Evolutionary conservation across 2,329 filamentous ascomycete species (phyloP).

Genomic region (Aspergillus sp.): DNA sequence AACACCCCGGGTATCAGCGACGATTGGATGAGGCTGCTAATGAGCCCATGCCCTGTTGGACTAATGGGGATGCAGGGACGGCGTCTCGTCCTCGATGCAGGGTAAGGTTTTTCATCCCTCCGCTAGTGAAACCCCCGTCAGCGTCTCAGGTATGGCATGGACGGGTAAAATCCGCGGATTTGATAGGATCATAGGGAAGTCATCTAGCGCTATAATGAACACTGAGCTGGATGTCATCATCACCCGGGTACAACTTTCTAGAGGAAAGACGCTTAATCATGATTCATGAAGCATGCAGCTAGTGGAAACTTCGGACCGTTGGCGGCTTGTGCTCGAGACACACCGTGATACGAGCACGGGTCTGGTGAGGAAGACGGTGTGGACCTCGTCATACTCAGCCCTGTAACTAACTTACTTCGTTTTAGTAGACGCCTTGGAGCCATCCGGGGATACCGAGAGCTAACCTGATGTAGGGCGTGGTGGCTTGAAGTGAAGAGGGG

Average conservation of each 20-base stretch:
- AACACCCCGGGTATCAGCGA: background rate
- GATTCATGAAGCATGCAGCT: background rate
- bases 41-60: slow-evolving; percentile 3
- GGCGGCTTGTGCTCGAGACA: background rate
- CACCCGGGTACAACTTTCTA: background rate
- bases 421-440: background rate
- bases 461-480: background rate
- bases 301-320: background rate
- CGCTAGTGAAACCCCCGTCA: background rate
- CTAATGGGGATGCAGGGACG: slow-evolving; percentile 2
- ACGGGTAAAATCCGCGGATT: background rate
- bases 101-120: slow-evolving; percentile 1
- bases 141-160: background rate
- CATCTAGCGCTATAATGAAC: background rate
- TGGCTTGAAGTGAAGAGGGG: background rate
- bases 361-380: background rate
- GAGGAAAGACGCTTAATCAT: background rate
- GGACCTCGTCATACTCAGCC: slow-evolving; percentile 2
- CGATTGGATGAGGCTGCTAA: slow-evolving; percentile 5
- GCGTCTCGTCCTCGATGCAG: background rate
- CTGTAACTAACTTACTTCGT: background rate
- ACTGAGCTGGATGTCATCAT: too few species aligned
- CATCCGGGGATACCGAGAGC: slow-evolving; percentile 1
- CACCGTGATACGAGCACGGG: background rate
- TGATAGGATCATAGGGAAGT: background rate